Base-by-base conservation (phyloP, 495 filamentous ascomycete species). In the Gamarada debralockiae region DNA sequence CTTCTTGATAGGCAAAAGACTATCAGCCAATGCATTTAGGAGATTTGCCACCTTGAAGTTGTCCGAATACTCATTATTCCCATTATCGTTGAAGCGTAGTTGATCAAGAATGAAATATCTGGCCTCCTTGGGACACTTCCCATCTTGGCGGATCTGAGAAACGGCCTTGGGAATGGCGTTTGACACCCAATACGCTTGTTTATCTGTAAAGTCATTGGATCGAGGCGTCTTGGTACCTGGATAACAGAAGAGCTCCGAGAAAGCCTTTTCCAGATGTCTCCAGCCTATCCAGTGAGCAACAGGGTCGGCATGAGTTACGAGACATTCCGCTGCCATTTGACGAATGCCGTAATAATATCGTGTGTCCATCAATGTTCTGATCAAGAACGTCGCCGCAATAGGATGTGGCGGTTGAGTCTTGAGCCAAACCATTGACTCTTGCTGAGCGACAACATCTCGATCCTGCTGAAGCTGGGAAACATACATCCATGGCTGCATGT, bases 391-490 rank as follows among this genome's bases (percentile, higher is more conserved):
- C 0, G 93, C 87, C 12, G 88, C 83, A 34, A 97, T 73, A 22
- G 83, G 79, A 67, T 92, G 86, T 12, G 82, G 56, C n/a, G 64
- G 62, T 7, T 62, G 55, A 25, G 60, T 62, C 17, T 57, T 57
- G 9, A 67, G 57, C 57, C 69, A 78, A 0, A 77, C 65, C 71
- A 81, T 73, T 3, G 77, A 71, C 50, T 98, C 93, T 53, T 95
- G 79, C 56, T 99, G 93, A 10, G 93, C 93, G 42, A 96, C 86
- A 41, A 99, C 90, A 70, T 99, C 93, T 54, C 92, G 78, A 71
- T 99, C 93, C 62, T 99, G 95, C 62, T 99, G 93, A 38, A 99
- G 73, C 64, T 99, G 93, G 0, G 93, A 97, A 48, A 96, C 76
- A 63, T 90, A 96, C 93, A 99, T 99, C 72, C 97, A 97, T 2